Base-by-base conservation (phyloP, 1,284 basidiomycete species). In the Apiotrichum gamsii region DNA sequence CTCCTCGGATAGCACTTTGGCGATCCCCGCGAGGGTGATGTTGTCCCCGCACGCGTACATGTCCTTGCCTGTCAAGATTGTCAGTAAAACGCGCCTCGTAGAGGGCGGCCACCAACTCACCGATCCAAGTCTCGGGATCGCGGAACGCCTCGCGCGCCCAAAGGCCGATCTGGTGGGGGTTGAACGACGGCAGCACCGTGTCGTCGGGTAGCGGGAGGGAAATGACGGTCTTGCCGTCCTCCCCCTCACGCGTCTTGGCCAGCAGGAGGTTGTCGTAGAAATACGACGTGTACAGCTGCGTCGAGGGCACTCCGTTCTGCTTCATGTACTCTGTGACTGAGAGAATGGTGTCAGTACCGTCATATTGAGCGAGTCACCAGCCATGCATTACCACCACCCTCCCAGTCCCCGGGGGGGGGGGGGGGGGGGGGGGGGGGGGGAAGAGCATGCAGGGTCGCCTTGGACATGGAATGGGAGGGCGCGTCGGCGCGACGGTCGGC, bases 41-140 rank as follows among this genome's bases (percentile, higher is more conserved):
- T 38, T 28, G 25, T 57, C 51, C 20, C 43, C 40, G 31, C 29
- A 37, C 15, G 45, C 48, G n/a, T 46, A 28, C 28, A 57, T 45
- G 45, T 47, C 42, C 46, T 51, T 47, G 29, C 55, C 53, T 55
- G 21, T n/a, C n/a, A n/a, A n/a, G n/a, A n/a, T n/a, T n/a, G n/a
- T n/a, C n/a, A n/a, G n/a, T n/a, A n/a, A n/a, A n/a, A n/a, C n/a
- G n/a, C n/a, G n/a, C n/a, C n/a, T n/a, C n/a, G n/a, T n/a, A n/a
- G n/a, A n/a, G n/a, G n/a, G n/a, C n/a, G n/a, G n/a, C n/a, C n/a
- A n/a, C n/a, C 21, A 5, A 49, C 60, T 39, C 35, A 64, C 65
- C 64, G 20, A 56, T 57, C 59, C 62, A 67, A 43, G 58, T 44
- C 5, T 56, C 46, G 5, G 62, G 61, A 19, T 59, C 53, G 36